phyloP scores from a whole-genome alignment of 1,139 yeast species.

The Saccharomycopsis crataegensis region DNA sequence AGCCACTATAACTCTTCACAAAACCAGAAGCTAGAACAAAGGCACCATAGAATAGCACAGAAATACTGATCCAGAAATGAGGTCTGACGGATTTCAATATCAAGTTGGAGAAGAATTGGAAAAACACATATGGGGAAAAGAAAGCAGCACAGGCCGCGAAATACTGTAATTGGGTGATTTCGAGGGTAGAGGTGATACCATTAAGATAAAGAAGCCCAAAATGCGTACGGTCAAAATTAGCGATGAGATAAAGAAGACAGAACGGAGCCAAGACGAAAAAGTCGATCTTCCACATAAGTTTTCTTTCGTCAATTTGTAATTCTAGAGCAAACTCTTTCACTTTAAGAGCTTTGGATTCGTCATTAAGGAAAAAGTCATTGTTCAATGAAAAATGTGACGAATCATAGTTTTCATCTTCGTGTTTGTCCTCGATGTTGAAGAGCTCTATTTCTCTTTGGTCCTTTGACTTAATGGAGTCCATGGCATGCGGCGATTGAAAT shows the following conservation, averaged over 20 bases:
- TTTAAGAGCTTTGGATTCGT: conserved; percentile 21
- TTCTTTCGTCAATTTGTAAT: conserved; percentile 34
- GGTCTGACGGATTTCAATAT: conserved; percentile 54
- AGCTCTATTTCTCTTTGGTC: too few species aligned
- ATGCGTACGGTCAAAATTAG: conserved; percentile 67
- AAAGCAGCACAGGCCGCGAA: conserved; percentile 56
- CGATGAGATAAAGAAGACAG: conserved; percentile 57
- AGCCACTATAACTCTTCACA: conserved; percentile 49
- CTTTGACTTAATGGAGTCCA: too few species aligned
- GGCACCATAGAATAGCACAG: conserved; percentile 36
- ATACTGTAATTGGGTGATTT: conserved; percentile 50
- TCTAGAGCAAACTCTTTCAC: conserved; percentile 36
- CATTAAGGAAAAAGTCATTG: conserved; percentile 2
- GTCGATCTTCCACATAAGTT: conserved; percentile 57
- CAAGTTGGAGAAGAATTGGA: conserved; percentile 62
- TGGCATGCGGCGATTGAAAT: too few species aligned
- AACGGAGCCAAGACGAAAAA: conserved; percentile 62
- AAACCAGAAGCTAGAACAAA: conserved; percentile 62
- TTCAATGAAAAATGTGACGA: background rate
- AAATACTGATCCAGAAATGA: conserved; percentile 34
- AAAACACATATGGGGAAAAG: conserved; percentile 61
- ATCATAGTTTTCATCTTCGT: too few species aligned
- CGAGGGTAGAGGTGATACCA: conserved; percentile 48
- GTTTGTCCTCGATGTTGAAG: too few species aligned
- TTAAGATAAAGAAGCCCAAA: conserved; percentile 67